phyloP scores from a whole-genome alignment of 306 rosid species.

The Crataegus laevigata region DNA sequence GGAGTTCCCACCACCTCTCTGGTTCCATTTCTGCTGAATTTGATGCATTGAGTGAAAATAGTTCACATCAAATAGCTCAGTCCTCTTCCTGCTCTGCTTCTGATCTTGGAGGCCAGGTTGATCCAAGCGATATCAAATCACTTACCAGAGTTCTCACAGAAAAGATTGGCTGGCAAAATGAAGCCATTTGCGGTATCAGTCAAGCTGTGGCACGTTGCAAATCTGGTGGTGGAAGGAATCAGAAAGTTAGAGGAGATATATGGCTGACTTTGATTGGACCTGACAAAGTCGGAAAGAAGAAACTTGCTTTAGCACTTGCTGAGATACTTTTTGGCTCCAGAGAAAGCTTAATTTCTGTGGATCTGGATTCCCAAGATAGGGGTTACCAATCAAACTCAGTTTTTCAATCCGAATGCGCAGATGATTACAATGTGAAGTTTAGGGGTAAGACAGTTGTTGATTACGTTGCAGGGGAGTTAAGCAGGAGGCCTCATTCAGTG shows the following conservation, averaged over 20 bases:
- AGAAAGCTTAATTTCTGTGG: constrained; percentile 55
- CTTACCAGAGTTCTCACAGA: constrained; percentile 39
- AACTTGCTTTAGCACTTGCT: constrained; percentile 61
- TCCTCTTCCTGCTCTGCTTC: constrained; percentile 41
- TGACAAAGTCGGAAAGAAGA: constrained; percentile 74
- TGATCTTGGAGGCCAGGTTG: constrained; percentile 31
- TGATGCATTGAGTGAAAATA: constrained; percentile 32
- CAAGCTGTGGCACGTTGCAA: constrained; percentile 39
- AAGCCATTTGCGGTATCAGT: constrained; percentile 54
- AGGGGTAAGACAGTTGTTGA: constrained; percentile 66
- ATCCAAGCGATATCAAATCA: constrained; percentile 57
- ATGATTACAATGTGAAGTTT: constrained; percentile 42
- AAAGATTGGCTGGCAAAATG: constrained; percentile 75
- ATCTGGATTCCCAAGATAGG: constrained; percentile 42
- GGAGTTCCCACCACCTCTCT: constrained; percentile 29
- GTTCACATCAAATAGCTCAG: constrained; percentile 26
- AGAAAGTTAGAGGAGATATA: constrained; percentile 43
- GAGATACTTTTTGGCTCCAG: constrained; percentile 48
- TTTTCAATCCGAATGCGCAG: constrained; percentile 34
- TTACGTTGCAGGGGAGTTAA: constrained; percentile 64
- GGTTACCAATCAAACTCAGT: constrained; percentile 24
- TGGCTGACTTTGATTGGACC: constrained; percentile 86
- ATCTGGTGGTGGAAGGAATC: constrained; percentile 40
- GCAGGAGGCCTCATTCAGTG: constrained; percentile 58
- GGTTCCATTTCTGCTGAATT: constrained; percentile 49